Conservation (phyloP, 345 rosid genomes). For the Kernera saxatilis region DNA sequence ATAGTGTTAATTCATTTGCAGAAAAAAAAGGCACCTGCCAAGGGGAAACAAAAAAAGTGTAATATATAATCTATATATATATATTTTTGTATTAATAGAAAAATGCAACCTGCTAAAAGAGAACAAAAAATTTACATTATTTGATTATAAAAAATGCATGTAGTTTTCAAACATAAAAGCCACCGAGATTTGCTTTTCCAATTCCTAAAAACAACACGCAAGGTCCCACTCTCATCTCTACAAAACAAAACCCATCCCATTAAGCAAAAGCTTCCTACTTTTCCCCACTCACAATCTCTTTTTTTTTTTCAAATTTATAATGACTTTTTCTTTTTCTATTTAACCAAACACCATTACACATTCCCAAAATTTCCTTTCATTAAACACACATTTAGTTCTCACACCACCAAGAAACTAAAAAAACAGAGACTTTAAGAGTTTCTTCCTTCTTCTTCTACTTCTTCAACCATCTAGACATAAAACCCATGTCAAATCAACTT, state of each 20-base stretch:
- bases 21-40: constrained; percentile 1
- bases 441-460: constrained; percentile 6
- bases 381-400: constrained; percentile 23
- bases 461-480: constrained; percentile 8
- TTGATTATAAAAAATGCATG: constrained; percentile 16
- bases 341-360: constrained; percentile 28
- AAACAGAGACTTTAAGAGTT: neutral
- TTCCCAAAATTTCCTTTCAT: constrained; percentile 32
- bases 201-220: constrained; percentile 33
- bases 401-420: neutral
- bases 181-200: constrained; percentile 33
- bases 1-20: neutral
- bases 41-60: neutral
- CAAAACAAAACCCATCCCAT: constrained; percentile 32
- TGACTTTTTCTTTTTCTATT: constrained; percentile 39
- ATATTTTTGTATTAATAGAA: neutral
- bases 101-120: neutral
- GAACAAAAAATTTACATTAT: neutral
- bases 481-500: constrained; percentile 34
- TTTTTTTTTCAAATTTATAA: constrained; percentile 5
- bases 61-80: neutral
- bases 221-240: constrained; percentile 41
- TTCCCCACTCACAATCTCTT: constrained; percentile 22
- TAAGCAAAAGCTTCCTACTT: constrained; percentile 34
- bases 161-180: constrained; percentile 33